Conservation (phyloP, 2,329 filamentous ascomycete species). For the Beauveria varroae region DNA sequence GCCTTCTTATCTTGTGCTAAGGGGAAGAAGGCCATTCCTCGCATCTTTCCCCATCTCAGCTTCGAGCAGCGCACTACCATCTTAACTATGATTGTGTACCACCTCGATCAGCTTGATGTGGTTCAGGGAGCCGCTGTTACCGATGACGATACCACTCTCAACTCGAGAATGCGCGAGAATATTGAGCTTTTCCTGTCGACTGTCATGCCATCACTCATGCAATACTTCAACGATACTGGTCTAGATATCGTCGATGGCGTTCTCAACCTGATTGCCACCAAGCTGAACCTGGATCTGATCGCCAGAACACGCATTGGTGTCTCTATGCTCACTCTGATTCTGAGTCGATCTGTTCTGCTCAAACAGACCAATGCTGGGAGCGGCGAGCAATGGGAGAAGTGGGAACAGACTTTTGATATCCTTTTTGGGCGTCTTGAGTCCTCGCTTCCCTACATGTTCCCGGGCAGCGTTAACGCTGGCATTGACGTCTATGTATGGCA, state of each 20-base stretch:
- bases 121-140: conserved; percentile 72
- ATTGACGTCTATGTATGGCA: conserved; percentile 98
- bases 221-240: conserved; percentile 83
- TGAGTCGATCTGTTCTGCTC: conserved; percentile 87
- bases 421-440: conserved; percentile 86
- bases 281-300: conserved; percentile 76
- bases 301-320: conserved; percentile 82
- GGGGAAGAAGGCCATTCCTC: conserved; percentile 91
- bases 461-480: conserved; percentile 77
- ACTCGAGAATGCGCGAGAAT: conserved; percentile 75
- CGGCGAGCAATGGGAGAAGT: conserved; percentile 72
- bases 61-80: conserved; percentile 92
- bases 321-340: conserved; percentile 84
- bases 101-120: conserved; percentile 87
- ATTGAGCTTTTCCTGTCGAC: conserved; percentile 83
- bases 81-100: conserved; percentile 89
- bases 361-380: conserved; percentile 69
- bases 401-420: conserved; percentile 74
- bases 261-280: conserved; percentile 74
- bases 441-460: conserved; percentile 78
- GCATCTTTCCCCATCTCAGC: conserved; percentile 88
- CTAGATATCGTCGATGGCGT: conserved; percentile 88
- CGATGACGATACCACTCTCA: conserved; percentile 63
- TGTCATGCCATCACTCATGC: conserved; percentile 84
- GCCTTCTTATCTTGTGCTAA: conserved; percentile 90